Base-by-base conservation (phyloP, 495 filamentous ascomycete genomes). In the Cenococcum geophilum region DNA sequence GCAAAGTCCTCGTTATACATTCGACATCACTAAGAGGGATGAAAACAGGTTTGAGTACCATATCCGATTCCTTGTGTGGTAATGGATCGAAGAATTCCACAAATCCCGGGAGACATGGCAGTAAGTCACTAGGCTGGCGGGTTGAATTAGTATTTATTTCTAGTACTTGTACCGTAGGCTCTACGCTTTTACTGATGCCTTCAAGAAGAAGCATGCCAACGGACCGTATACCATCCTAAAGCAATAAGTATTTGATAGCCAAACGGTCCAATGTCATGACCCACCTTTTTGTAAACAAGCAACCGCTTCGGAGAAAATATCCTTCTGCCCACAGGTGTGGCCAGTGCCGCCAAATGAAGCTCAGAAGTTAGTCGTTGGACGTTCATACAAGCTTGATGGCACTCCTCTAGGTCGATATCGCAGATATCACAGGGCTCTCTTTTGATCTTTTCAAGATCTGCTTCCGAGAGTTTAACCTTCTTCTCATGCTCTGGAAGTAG, bases 401-500 rank as follows among this genome's bases (percentile, higher is more conserved):
- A 95, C 50, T 77, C 70, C 43, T 88, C 85, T 52, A 98, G 74
- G 69, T 92, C 86, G 27, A 80, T 71, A 64, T 96, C 89, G 71
- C 93, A 98, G 42, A 88, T 84, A 20, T 83, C 75, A 70, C 93
- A 98, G 5, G 87, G 70, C 65, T 95, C 89, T 4, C 91, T 80
- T 73, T 92, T 92, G 66, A 98, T 81, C 71, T 92, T 95, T 40
- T 81, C 89, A 60, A 98, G 76, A 72, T 93, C 91, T 1, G 88
- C 89, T 71, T 97, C 90, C 0, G 91, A 95, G n/a, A 96, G 67
- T 69, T 92, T 90, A 48, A 97, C 88, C 65, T 89, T 84, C 71
- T 92, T 92, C 75, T 97, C 92, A 64, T 97, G 92, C 73, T 96
- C 90, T 0, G 93, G 93, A 11, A 97, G 77, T 35, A 97, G 77